Conservation (phyloP, 768 basidiomycete genomes). For the Podaxis sp. region DNA sequence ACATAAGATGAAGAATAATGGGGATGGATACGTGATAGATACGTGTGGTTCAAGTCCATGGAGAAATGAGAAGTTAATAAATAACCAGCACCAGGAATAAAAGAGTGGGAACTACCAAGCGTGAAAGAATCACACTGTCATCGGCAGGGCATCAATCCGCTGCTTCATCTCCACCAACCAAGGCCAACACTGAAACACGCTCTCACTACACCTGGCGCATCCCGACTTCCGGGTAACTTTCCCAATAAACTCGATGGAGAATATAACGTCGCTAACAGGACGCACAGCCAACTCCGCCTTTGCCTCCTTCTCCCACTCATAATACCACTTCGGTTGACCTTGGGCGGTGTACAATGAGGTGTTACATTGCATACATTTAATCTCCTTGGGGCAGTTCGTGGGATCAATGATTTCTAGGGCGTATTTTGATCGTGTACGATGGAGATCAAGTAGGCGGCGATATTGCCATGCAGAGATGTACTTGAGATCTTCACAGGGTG, state of each 20-base stretch:
- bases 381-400: constrained; percentile 27
- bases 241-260: constrained; percentile 56
- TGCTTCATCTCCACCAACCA: constrained; percentile 52
- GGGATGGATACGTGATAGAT: neutral
- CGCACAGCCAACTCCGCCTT: constrained; percentile 50
- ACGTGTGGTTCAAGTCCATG: neutral
- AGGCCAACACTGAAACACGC: constrained; percentile 57
- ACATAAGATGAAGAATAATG: neutral
- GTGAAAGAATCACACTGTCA: constrained; percentile 20
- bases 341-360: constrained; percentile 39
- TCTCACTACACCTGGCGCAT: constrained; percentile 62
- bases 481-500: constrained; percentile 57
- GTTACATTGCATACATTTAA: constrained; percentile 70
- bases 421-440: constrained; percentile 45
- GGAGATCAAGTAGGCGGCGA: constrained; percentile 58
- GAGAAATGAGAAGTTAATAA: neutral
- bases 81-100: neutral
- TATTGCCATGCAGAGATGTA: constrained; percentile 67
- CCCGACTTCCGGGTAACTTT: constrained; percentile 43
- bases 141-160: constrained; percentile 47
- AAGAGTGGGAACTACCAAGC: neutral
- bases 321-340: constrained; percentile 66
- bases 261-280: constrained; percentile 57
- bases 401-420: constrained; percentile 44
- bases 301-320: constrained; percentile 52